Percentiles rank a stretch among this genome's conserved stretches.
These are phyloP conservation scores for Porpolomopsis calyptriformis DNA, from an alignment of 768 basidiomycete genomes.

Conservation along the genomic window DNA sequence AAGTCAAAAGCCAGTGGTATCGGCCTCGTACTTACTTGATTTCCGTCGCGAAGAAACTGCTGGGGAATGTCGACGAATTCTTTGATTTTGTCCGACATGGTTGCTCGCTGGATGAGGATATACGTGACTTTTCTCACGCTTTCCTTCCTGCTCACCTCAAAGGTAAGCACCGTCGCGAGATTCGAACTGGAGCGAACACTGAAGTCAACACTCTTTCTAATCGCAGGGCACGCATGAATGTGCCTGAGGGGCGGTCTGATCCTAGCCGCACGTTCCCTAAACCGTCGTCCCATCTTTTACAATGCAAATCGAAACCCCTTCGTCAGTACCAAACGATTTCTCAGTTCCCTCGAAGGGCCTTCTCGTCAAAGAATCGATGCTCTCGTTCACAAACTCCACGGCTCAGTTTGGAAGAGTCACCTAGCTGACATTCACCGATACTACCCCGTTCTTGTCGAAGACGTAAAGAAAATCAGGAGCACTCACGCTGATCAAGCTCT, in stretches of 20 bases:
- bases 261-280: conserved; percentile 21
- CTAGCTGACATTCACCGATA: conserved; percentile 26
- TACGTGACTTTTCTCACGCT: conserved; percentile 12
- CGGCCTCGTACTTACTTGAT: conserved; percentile 52
- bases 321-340: not conserved
- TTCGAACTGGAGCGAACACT: too few species aligned
- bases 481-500: conserved; percentile 8
- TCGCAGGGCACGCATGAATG: conserved; percentile 48
- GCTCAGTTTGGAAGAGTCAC: conserved; percentile 13
- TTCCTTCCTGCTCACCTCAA: conserved; percentile 22
- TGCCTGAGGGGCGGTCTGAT: conserved; percentile 37
- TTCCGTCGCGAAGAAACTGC: conserved; percentile 87
- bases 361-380: conserved; percentile 5
- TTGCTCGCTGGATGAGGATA: conserved; percentile 19
- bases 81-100: conserved; percentile 83
- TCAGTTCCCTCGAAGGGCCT: not conserved
- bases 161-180: not conserved
- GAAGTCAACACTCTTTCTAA: conserved; percentile 1
- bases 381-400: conserved; percentile 17
- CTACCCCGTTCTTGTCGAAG: conserved; percentile 25
- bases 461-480: conserved; percentile 15
- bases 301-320: conserved; percentile 7
- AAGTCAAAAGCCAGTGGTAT: not conserved
- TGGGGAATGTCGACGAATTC: conserved; percentile 89
- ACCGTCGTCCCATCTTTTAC: conserved; percentile 6